These are phyloP conservation scores for Hippophae rhamnoides DNA, from an alignment of 306 rosid genomes.

Conservation along the genomic window DNA sequence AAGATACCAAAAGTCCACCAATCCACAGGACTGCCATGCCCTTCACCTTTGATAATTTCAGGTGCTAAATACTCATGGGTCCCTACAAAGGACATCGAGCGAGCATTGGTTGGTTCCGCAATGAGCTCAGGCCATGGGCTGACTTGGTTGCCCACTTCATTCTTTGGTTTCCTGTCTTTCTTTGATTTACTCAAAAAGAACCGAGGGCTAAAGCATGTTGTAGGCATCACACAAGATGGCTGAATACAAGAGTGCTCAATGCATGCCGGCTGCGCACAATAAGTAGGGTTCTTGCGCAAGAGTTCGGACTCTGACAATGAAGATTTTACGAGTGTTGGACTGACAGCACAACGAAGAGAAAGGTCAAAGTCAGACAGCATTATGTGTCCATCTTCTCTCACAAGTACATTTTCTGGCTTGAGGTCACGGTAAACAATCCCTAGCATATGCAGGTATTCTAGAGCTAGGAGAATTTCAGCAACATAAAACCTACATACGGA, in stretches of 20 bases:
- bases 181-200: constrained; percentile 40
- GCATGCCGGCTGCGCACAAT: constrained; percentile 45
- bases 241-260: constrained; percentile 46
- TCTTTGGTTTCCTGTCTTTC: constrained; percentile 41
- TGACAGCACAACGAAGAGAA: constrained; percentile 42
- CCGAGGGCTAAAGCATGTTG: constrained; percentile 47
- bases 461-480: constrained; percentile 46
- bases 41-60: constrained; percentile 49
- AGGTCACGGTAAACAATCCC: constrained; percentile 55
- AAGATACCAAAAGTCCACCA: constrained; percentile 60
- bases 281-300: constrained; percentile 31
- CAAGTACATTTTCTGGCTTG: constrained; percentile 50
- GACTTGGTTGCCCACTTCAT: constrained; percentile 44
- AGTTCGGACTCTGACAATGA: constrained; percentile 28
- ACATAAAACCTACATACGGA: constrained; percentile 36
- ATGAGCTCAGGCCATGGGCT: constrained; percentile 45
- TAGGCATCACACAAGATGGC: constrained; percentile 42
- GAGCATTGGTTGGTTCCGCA: constrained; percentile 55
- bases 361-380: constrained; percentile 53
- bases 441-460: constrained; percentile 54
- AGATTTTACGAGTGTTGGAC: constrained; percentile 41
- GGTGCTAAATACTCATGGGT: constrained; percentile 55
- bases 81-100: constrained; percentile 52
- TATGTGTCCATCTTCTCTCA: constrained; percentile 51
- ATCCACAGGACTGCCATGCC: constrained; percentile 52